Evolutionary conservation across 176 grass and related monocot species (phyloP), one percentile per base, ranked within the genome.

Genomic region (Aechmea fasciata): DNA sequence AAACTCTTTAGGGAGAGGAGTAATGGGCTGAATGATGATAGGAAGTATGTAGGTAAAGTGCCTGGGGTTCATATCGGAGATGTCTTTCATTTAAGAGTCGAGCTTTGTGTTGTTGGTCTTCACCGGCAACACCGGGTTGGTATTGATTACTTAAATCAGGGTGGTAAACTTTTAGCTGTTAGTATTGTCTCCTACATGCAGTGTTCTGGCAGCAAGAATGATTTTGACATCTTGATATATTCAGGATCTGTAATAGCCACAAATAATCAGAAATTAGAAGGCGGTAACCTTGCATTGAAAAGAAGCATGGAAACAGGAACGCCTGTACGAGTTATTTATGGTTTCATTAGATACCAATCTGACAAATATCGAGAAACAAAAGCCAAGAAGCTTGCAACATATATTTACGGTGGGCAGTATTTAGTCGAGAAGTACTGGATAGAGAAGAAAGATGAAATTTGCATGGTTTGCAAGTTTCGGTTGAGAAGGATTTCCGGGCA

Each of bases 331-430:
- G 83, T 96, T 76, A 76, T 96, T 57, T 86, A 91, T 74, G 79
- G 80, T 52, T 83, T 88, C 63, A 65, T 9, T 47, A 62, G 13
- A 0, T 53, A 66, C 52, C 72, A 52, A 11, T 55, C 73, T 1
- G 24, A 8, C 8, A 14, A 52, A 51, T 84, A 57, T 53, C 57
- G 13, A 67, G 81, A 77, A 65, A 48, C 47, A n/a, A 83, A 50
- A 52, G 2, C 33, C 10, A 96, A 83, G 82, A 96, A 71, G 55
- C 25, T 70, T 9, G 26, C 70, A 63, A 74, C 57, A 52, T 88
- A 83, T 76, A 83, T 96, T 69, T 96, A 92, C 75, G 83, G 87
- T 3, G 91, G 91, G 18, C 84, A 91, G 73, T 96, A 96, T 82
- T 79, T 67, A 15, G 74, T 96, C 61, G 91, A 88, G 57, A 91